A percentile compares a stretch with the other conserved stretches of the same genome.
Conservation (phyloP, 495 filamentous ascomycete species). For the Penicillium crystallinum region DNA sequence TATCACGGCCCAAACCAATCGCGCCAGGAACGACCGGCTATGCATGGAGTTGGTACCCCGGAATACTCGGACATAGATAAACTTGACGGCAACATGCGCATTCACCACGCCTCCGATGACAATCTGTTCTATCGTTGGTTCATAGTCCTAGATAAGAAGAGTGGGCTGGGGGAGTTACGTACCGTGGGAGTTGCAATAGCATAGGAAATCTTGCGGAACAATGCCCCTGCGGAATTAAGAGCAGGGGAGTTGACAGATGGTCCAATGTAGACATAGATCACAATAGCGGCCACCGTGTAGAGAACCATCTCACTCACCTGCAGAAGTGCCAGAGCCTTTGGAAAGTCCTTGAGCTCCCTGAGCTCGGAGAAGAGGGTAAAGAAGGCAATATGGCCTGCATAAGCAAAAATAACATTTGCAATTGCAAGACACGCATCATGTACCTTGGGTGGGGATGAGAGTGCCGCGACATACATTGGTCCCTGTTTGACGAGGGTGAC, state of each 20-base stretch:
- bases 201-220: conserved; percentile 62
- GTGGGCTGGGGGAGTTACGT: conserved; percentile 48
- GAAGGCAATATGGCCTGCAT: conserved; percentile 60
- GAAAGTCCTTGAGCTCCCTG: conserved; percentile 54
- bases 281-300: conserved; percentile 58
- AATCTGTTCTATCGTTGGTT: conserved; percentile 46
- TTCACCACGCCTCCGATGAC: conserved; percentile 55
- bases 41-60: conserved; percentile 44
- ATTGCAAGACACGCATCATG: conserved; percentile 43
- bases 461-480: conserved; percentile 39
- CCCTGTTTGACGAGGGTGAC: conserved; percentile 35
- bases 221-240: conserved; percentile 51
- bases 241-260: conserved; percentile 59
- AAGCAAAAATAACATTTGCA: conserved; percentile 29
- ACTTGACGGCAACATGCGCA: conserved; percentile 51
- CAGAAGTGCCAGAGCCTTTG: conserved; percentile 55
- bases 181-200: conserved; percentile 60
- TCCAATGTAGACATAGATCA: conserved; percentile 67
- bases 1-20: conserved; percentile 48
- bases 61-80: conserved; percentile 54
- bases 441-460: conserved; percentile 19
- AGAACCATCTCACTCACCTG: conserved; percentile 57
- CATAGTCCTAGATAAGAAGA: conserved; percentile 48
- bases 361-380: conserved; percentile 69
- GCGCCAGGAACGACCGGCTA: conserved; percentile 38